Percentiles rank a stretch among this genome's conserved stretches.
Evolutionary conservation across 129 eudicot species (phyloP).

Genomic region (Saposhnikovia divaricata): DNA sequence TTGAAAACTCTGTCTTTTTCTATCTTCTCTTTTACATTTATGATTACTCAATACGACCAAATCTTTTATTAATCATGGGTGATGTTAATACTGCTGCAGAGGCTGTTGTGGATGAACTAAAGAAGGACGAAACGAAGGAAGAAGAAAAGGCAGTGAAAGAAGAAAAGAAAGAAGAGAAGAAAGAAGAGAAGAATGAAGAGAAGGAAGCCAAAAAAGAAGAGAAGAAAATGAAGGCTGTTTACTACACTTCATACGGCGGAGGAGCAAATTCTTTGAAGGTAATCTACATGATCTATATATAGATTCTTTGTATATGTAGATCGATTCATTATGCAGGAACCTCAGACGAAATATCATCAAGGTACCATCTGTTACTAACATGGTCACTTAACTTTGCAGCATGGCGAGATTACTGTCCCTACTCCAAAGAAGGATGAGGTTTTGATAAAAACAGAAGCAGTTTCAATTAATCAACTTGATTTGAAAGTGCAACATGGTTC

Average conservation of each 20-base stretch:
- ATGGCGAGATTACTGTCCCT: constrained; percentile 21
- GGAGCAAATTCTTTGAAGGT: constrained; percentile 24
- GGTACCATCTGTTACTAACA: neutral
- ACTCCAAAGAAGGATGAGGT: constrained; percentile 20
- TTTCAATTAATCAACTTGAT: constrained; percentile 16
- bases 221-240: constrained; percentile 23
- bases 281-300: neutral
- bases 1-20: neutral
- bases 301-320: neutral
- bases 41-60: neutral
- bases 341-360: neutral
- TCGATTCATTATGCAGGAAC: neutral
- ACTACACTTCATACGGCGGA: constrained; percentile 22
- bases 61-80: neutral
- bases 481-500: constrained; percentile 29
- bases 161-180: neutral
- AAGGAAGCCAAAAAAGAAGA: neutral
- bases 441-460: constrained; percentile 23
- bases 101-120: neutral
- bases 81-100: neutral
- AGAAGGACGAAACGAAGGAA: neutral
- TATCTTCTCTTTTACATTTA: neutral
- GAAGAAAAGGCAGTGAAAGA: neutral
- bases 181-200: neutral
- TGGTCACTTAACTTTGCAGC: constrained; percentile 7